Evolutionary conservation across 2,329 filamentous ascomycete genomes (phyloP), one percentile per base, ranked within the genome.

Genomic region (Stachybotrys chartarum): DNA sequence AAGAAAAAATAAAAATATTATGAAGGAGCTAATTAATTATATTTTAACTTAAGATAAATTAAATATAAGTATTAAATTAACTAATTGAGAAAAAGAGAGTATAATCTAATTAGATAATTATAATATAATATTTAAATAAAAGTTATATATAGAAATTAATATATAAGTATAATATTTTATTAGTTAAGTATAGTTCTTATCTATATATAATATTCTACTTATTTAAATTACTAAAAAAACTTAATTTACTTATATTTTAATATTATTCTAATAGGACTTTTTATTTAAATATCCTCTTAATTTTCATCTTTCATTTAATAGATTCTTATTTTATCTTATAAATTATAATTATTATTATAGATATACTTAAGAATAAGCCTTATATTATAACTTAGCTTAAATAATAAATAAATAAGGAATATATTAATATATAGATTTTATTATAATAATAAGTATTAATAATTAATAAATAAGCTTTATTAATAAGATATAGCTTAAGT

Each of bases 401-500:
- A 50, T 50, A 45, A 48, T 32, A 18, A 45, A 50, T 30, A 49
- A 35, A 30, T 24, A 14, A 56, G n/a, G n/a, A n/a, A n/a, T n/a
- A n/a, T n/a, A n/a, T n/a, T n/a, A n/a, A n/a, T n/a, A n/a, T n/a
- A n/a, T 49, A 52, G n/a, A n/a, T n/a, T n/a, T n/a, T n/a, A n/a
- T n/a, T n/a, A n/a, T n/a, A n/a, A n/a, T n/a, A n/a, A n/a, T n/a
- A n/a, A n/a, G n/a, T n/a, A n/a, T n/a, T n/a, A n/a, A n/a, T n/a
- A n/a, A n/a, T n/a, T n/a, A n/a, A n/a, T n/a, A n/a, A n/a, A n/a
- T n/a, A n/a, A n/a, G n/a, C n/a, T n/a, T n/a, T n/a, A n/a, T n/a
- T n/a, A 55, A 51, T 44, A 52, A 32, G 18, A 47, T 14, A 16
- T 51, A 51, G 35, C 51, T 51, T 52, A 35, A 51, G 39, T 51